Evolutionary conservation across 2,329 filamentous ascomycete species (phyloP).

Genomic region (Fusarium albidum): DNA sequence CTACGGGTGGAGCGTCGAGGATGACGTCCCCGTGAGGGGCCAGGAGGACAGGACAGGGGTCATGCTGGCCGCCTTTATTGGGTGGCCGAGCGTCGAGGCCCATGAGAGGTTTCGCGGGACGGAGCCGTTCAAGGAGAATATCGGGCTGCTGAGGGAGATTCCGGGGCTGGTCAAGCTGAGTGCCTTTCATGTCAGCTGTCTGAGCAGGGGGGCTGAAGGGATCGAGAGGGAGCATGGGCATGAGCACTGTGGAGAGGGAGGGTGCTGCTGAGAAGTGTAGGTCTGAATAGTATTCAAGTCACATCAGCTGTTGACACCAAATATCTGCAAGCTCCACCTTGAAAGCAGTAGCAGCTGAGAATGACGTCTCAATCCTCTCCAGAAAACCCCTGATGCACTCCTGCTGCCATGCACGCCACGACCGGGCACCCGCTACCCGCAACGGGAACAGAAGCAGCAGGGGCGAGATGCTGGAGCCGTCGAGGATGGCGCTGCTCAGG

Average conservation of each 20-base stretch:
- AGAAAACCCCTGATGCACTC: conserved; percentile 32
- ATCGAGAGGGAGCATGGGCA: conserved; percentile 16
- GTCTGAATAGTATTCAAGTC: background rate
- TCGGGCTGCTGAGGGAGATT: conserved; percentile 36
- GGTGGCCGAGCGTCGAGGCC: conserved; percentile 49
- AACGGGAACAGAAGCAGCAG: conserved; percentile 47
- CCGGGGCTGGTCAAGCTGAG: conserved; percentile 33
- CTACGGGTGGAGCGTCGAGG: conserved; percentile 45
- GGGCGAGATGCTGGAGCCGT: conserved; percentile 37
- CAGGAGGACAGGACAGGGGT: conserved; percentile 38
- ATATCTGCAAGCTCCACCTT: conserved; percentile 27
- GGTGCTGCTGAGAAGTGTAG: conserved; percentile 12
- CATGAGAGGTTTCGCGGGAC: conserved; percentile 48
- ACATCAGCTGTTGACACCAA: conserved; percentile 22
- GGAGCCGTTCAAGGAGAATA: conserved; percentile 45
- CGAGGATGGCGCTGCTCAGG: conserved; percentile 24
- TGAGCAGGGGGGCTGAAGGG: conserved; percentile 21
- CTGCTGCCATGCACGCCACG: conserved; percentile 34
- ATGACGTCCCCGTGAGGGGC: conserved; percentile 42
- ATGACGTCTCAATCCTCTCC: conserved; percentile 25
- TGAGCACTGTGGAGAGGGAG: conserved; percentile 17
- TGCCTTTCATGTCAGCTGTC: conserved; percentile 35
- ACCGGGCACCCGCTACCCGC: conserved; percentile 45
- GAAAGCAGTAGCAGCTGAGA: conserved; percentile 42
- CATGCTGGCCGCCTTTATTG: conserved; percentile 42